Conservation (phyloP, 352 stramenopile species). For the Pythium sp. region DNA sequence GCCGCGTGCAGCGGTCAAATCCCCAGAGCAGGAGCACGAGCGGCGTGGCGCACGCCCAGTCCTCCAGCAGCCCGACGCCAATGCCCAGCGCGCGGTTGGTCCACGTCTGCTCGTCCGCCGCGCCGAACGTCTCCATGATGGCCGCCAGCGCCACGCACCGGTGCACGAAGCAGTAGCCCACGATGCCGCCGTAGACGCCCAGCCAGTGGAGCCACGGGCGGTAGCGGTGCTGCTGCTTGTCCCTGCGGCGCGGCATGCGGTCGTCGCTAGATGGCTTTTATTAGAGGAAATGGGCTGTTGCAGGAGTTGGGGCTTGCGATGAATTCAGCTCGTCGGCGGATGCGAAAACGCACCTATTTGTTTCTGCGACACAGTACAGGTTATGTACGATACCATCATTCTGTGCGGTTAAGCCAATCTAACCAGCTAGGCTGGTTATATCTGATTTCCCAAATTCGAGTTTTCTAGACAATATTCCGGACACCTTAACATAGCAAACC, state of each 20-base stretch:
- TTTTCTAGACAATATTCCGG: too few species aligned
- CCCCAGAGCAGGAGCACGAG: conserved; percentile 25
- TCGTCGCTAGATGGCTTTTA: too few species aligned
- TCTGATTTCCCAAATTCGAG: too few species aligned
- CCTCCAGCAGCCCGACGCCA: conserved; percentile 37
- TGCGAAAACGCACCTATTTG: too few species aligned
- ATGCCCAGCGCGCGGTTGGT: conserved; percentile 20
- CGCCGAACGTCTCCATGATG: conserved; percentile 32
- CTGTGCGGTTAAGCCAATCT: too few species aligned
- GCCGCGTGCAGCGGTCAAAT: conserved; percentile 16
- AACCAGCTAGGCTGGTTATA: too few species aligned
- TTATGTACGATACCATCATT: too few species aligned
- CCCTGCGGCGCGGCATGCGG: neutral
- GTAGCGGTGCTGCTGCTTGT: neutral
- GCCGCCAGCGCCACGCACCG: conserved; percentile 20
- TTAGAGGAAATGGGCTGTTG: too few species aligned
- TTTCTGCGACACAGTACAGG: too few species aligned
- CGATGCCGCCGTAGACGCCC: conserved; percentile 25
- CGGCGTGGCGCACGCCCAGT: conserved; percentile 32
- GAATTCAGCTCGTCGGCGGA: too few species aligned
- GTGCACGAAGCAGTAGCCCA: conserved; percentile 37
- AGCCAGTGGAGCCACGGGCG: conserved; percentile 32
- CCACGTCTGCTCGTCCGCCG: conserved; percentile 18
- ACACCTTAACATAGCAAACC: too few species aligned
- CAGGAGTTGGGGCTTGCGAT: neutral